Evolutionary conservation across 2,329 filamentous ascomycete species (phyloP).

Genomic region (Harringtonia aguacate): DNA sequence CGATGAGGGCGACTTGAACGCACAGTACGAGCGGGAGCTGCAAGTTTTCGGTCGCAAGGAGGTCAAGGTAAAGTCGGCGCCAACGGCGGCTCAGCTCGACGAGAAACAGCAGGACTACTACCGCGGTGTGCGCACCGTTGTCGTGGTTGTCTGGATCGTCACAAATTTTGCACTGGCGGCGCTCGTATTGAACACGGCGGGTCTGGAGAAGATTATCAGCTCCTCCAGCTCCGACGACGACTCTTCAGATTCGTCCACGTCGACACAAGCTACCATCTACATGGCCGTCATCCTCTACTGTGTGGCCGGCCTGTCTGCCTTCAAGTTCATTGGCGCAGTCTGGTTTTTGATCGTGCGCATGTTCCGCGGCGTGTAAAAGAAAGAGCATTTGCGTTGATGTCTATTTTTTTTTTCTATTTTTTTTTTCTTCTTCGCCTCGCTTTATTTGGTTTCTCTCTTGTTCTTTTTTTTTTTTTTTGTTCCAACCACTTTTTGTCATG

Average conservation of each 20-base stretch:
- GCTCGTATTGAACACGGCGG: constrained; percentile 76
- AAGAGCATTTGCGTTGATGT: neutral
- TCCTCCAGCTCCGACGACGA: constrained; percentile 17
- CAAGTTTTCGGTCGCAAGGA: constrained; percentile 63
- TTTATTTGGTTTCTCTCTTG: neutral
- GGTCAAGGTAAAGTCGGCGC: constrained; percentile 56
- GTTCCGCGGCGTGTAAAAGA: constrained; percentile 56
- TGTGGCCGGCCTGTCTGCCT: constrained; percentile 71
- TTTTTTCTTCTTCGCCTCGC: too few species aligned
- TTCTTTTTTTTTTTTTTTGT: neutral
- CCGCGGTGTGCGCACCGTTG: constrained; percentile 83
- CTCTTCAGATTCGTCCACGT: constrained; percentile 23
- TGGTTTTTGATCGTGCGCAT: constrained; percentile 89
- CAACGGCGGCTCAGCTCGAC: constrained; percentile 41
- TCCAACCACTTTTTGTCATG: neutral
- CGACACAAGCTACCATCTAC: constrained; percentile 62
- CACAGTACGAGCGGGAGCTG: constrained; percentile 84
- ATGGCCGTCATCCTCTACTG: constrained; percentile 82
- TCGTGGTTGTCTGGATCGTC: constrained; percentile 94
- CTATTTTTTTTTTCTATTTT: neutral
- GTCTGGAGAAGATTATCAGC: constrained; percentile 57
- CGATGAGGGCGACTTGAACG: constrained; percentile 89
- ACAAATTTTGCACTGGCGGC: constrained; percentile 85
- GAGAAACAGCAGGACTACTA: constrained; percentile 98
- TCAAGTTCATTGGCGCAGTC: constrained; percentile 78